These are phyloP conservation scores for Moringa oleifera DNA, from an alignment of 345 rosid genomes.

Conservation along the genomic window DNA sequence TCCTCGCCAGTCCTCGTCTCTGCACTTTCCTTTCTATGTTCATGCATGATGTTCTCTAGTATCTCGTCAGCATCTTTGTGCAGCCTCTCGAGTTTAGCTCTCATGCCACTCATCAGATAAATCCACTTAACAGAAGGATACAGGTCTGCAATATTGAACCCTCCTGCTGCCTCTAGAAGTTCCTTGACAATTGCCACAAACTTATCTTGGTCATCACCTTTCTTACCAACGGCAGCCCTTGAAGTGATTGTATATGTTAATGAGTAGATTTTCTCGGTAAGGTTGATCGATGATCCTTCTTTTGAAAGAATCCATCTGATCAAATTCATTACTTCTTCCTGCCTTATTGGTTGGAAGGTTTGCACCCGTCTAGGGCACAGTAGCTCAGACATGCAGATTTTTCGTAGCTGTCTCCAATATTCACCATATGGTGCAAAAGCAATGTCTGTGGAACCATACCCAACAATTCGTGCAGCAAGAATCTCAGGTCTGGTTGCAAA, in stretches of 20 bases:
- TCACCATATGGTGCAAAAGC: conserved; percentile 25
- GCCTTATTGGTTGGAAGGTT: background rate
- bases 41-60: conserved; percentile 20
- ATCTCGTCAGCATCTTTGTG: conserved; percentile 16
- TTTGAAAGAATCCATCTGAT: background rate
- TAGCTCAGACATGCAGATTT: conserved; percentile 17
- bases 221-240: conserved; percentile 19
- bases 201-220: conserved; percentile 16
- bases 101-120: conserved; percentile 8
- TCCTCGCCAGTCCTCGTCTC: too few relatives aligned
- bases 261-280: conserved; percentile 1
- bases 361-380: conserved; percentile 19
- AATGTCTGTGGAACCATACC: conserved; percentile 14
- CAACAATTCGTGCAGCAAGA: too few relatives aligned
- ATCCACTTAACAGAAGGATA: conserved; percentile 24
- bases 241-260: conserved; percentile 8
- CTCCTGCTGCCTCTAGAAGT: background rate
- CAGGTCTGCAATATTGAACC: conserved; percentile 18
- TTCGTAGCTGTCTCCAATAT: conserved; percentile 20
- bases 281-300: conserved; percentile 14
- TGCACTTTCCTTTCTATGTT: too few relatives aligned
- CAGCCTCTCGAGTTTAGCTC: conserved; percentile 10
- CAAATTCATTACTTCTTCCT: too few relatives aligned
- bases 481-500: too few relatives aligned
- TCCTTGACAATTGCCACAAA: conserved; percentile 4